phyloP scores from a whole-genome alignment of 176 grass and related monocot species.

The Eleusine coracana region DNA sequence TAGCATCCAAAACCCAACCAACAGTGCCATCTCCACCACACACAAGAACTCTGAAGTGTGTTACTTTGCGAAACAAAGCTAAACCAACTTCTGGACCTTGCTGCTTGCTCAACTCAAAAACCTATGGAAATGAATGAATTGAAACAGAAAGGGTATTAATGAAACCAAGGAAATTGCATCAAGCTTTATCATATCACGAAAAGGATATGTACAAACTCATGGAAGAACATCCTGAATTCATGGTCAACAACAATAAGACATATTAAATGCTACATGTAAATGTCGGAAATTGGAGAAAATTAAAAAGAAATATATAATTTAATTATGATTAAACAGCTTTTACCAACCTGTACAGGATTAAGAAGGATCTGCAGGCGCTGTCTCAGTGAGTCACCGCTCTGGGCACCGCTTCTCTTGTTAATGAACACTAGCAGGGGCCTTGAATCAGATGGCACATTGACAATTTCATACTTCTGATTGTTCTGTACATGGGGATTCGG shows the following conservation, averaged over 20 bases:
- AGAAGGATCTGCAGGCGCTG: conserved; percentile 79
- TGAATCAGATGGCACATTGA: conserved; percentile 65
- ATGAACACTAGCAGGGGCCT: conserved; percentile 86
- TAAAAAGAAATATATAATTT: conserved; percentile 22
- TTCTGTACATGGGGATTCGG: conserved; percentile 46
- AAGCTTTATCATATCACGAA: conserved; percentile 12
- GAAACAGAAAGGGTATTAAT: conserved; percentile 7
- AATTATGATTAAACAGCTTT: conserved; percentile 19
- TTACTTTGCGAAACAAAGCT: conserved; percentile 67
- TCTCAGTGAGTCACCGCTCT: conserved; percentile 71
- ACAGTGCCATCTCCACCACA: conserved; percentile 92
- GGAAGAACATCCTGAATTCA: neutral
- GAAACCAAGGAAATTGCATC: conserved; percentile 11
- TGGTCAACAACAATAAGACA: neutral
- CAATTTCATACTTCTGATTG: conserved; percentile 68
- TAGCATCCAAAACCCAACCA: conserved; percentile 80
- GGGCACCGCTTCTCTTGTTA: conserved; percentile 93
- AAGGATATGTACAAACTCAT: neutral
- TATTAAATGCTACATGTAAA: conserved; percentile 5
- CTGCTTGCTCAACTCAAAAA: conserved; percentile 80
- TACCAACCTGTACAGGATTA: conserved; percentile 80
- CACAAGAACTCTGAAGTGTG: conserved; percentile 85
- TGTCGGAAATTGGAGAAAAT: conserved; percentile 24
- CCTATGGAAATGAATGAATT: conserved; percentile 39
- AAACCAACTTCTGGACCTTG: conserved; percentile 82